Percentiles rank a stretch among this genome's conserved stretches.
Conservation (phyloP, 306 rosid species). For the Castanea crenata region DNA sequence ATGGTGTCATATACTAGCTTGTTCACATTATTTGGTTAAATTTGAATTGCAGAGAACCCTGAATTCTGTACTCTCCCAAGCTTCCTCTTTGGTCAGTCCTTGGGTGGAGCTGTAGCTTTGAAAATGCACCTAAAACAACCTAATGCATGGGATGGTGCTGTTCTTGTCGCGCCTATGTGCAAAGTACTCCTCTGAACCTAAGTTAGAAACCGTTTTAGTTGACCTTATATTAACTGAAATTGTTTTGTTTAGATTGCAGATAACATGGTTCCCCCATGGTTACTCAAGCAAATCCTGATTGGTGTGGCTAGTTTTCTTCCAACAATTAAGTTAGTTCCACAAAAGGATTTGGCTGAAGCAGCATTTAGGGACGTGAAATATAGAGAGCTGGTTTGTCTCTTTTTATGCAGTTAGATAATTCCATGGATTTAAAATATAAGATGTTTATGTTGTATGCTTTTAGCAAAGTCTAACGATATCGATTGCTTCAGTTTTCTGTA, state of each 20-base stretch:
- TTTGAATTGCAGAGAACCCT: slow-evolving; percentile 54
- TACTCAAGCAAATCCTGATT: slow-evolving; percentile 53
- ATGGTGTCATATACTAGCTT: neutral
- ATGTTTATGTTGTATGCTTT: slow-evolving; percentile 1
- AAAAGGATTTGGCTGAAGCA: slow-evolving; percentile 73
- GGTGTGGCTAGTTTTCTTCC: slow-evolving; percentile 68
- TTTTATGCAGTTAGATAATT: neutral
- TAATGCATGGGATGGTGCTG: slow-evolving; percentile 77
- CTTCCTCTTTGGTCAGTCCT: slow-evolving; percentile 83
- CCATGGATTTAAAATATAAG: neutral
- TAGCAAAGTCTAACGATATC: neutral
- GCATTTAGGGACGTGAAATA: slow-evolving; percentile 74
- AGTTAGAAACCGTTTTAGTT: slow-evolving; percentile 1
- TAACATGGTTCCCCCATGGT: slow-evolving; percentile 76
- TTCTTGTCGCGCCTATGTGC: slow-evolving; percentile 98
- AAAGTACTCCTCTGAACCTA: slow-evolving; percentile 53
- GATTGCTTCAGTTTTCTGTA: neutral
- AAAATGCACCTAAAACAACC: slow-evolving; percentile 83
- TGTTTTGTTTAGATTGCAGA: slow-evolving; percentile 73
- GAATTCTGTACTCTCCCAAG: slow-evolving; percentile 57
- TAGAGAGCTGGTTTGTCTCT: slow-evolving; percentile 55
- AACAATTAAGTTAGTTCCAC: slow-evolving; percentile 77
- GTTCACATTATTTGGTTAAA: slow-evolving; percentile 14
- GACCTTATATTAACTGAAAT: slow-evolving; percentile 26
- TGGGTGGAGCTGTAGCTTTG: slow-evolving; percentile 95